Conservation (phyloP, 805 yeast genomes). For the Komagataella populi region DNA sequence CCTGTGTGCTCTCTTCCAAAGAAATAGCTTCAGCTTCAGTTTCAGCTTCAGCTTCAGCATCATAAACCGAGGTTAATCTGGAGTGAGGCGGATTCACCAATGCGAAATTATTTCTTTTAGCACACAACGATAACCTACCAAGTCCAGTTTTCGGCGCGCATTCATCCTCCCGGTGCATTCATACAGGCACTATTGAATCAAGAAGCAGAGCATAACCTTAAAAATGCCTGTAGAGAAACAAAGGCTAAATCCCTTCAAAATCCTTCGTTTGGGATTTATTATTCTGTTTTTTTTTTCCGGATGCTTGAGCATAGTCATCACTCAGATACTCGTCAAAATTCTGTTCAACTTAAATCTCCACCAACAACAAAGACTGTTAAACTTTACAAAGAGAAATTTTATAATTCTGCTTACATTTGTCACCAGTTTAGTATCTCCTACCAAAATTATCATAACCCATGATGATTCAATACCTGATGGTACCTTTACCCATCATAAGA, state of each 20-base stretch:
- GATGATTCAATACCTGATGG: conserved; percentile 23
- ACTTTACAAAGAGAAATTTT: conserved; percentile 45
- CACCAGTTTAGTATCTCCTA: conserved; percentile 37
- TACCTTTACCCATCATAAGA: conserved; percentile 14
- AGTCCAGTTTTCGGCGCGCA: neutral
- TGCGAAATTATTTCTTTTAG: too few species aligned
- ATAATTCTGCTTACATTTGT: conserved; percentile 38
- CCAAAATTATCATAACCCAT: conserved; percentile 35
- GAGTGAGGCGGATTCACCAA: too few species aligned
- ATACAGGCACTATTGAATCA: neutral
- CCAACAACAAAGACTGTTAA: conserved; percentile 26
- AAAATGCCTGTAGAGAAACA: neutral
- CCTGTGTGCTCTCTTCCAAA: neutral
- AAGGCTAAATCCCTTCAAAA: conserved; percentile 11
- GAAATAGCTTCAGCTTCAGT: neutral
- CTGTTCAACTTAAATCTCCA: conserved; percentile 18
- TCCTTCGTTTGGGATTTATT: conserved; percentile 12
- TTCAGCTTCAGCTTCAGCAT: neutral
- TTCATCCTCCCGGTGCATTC: neutral
- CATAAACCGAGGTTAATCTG: too few species aligned
- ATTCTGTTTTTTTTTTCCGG: conserved; percentile 20
- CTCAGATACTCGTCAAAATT: conserved; percentile 28
- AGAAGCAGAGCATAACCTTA: neutral
- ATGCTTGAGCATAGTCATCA: conserved; percentile 26
- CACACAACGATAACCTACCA: neutral